These are phyloP conservation scores for Eimeria brunetti DNA, from an alignment of 169 alveolate genomes.

Conservation along the genomic window DNA sequence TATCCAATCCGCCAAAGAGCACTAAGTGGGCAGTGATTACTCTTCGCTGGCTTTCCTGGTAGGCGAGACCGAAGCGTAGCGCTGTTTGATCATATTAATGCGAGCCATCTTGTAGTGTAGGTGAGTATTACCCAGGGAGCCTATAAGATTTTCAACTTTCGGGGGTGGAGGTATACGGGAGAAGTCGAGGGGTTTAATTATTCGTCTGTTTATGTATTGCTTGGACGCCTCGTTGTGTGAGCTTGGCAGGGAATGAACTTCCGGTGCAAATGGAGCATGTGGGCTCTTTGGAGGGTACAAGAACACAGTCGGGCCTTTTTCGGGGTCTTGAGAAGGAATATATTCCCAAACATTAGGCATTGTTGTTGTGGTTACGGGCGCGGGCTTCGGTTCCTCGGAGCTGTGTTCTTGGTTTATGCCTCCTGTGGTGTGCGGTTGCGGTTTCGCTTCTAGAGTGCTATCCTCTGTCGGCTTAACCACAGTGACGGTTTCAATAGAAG, in stretches of 20 bases:
- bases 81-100: conserved; percentile 37
- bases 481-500: neutral
- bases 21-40: neutral
- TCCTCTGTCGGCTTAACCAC: neutral
- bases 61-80: conserved; percentile 41
- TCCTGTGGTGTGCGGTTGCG: conserved; percentile 12
- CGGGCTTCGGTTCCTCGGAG: conserved; percentile 11
- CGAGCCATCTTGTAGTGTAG: conserved; percentile 64
- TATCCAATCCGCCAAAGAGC: neutral
- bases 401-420: neutral
- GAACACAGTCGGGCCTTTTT: conserved; percentile 64
- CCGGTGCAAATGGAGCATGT: conserved; percentile 11
- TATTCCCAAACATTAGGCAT: conserved; percentile 54
- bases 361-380: neutral
- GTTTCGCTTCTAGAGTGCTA: neutral
- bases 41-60: neutral
- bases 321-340: conserved; percentile 53
- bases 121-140: conserved; percentile 49
- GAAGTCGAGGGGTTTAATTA: conserved; percentile 64
- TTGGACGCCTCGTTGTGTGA: neutral
- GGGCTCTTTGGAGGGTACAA: conserved; percentile 43
- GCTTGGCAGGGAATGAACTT: neutral
- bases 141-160: conserved; percentile 5
- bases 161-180: conserved; percentile 76
- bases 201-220: conserved; percentile 23